Evolutionary conservation across 371 early-diverging fungal species (phyloP), one percentile per base, ranked within the genome.

Genomic region (Enterocytospora artemiae): DNA sequence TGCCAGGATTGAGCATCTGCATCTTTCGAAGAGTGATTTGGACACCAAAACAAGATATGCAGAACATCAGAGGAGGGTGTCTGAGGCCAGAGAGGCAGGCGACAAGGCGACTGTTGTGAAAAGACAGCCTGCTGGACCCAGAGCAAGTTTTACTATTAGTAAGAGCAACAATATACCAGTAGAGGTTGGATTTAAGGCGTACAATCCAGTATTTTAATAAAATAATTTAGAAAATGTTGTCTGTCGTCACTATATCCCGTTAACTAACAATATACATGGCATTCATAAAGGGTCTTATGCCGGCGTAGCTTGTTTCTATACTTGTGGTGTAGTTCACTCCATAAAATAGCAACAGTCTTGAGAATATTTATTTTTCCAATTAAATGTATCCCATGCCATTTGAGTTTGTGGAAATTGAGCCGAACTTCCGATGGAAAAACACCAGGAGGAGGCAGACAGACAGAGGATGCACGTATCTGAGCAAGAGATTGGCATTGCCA

Each of bases 11-110:
- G 94, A 97, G 85, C 98, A 97, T 86, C 81, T 97, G 79, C 91
- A 87, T 85, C 92, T 90, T 88, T 92, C 91, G 82, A 92, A 91
- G 85, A 93, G 95, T 87, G 88, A 93, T 78, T 85, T 89, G 78
- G 93, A 93, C 75, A 92, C 92, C 84, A 83, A 93, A 82, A 85
- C 85, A 68, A 89, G 98, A 81, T 91, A 92, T 76, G 88, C 89
- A 84, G 84, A 86, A 74, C 92, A 91, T 83, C 86, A 86, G 36
- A 82, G 83, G 69, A 82, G 83, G 76, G 84, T 85, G 82, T 83
- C 84, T 82, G 86, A 86, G 62, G 88, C 90, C 65, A 80, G 72
- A 80, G 78, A 66, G 52, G 80, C 80, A 70, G 86, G 82, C 56
- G 74, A 81, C 64, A 72, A 76, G 65, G 79, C 87, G 80, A 60